Evolutionary conservation across 1,284 basidiomycete species (phyloP).

Genomic region (Agaricales sp.): DNA sequence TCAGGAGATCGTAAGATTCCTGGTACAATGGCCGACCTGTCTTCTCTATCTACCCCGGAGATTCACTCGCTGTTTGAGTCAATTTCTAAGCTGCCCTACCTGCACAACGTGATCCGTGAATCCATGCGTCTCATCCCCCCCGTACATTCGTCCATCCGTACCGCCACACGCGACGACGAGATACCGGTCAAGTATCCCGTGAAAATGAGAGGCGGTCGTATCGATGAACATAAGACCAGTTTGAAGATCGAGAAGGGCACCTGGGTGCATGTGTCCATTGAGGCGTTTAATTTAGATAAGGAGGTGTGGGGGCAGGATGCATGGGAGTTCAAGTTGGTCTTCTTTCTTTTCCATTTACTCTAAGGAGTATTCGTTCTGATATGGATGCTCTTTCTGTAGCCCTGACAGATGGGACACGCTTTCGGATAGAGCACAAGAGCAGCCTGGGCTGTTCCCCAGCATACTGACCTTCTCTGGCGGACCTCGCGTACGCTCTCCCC

Average conservation of each 20-base stretch:
- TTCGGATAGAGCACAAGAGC: conserved; percentile 44
- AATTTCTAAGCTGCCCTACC: conserved; percentile 56
- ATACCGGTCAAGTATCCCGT: conserved; percentile 63
- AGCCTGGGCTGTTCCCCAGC: conserved; percentile 64
- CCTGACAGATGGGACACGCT: conserved; percentile 73
- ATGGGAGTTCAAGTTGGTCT: conserved; percentile 62
- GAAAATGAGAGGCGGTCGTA: conserved; percentile 38
- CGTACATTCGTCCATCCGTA: conserved; percentile 69
- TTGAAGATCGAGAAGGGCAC: conserved; percentile 55
- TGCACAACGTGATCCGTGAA: conserved; percentile 73
- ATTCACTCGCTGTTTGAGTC: conserved; percentile 43
- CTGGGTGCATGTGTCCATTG: conserved; percentile 65
- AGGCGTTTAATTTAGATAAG: conserved; percentile 68
- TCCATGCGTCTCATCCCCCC: conserved; percentile 67
- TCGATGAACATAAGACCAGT: conserved; percentile 27
- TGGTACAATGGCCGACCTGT: conserved; percentile 16
- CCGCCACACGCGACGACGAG: conserved; percentile 63
- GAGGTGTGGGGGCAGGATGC: conserved; percentile 67
- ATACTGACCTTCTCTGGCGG: conserved; percentile 70
- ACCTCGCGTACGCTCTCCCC: conserved; percentile 47
- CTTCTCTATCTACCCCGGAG: conserved; percentile 44
- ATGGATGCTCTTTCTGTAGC: conserved; percentile 24
- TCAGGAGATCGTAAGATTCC: too few species aligned
- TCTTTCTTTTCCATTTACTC: background rate
- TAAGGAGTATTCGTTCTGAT: too few species aligned